phyloP scores from a whole-genome alignment of 208 protist species.

The Vickermania ingenoplastis region DNA sequence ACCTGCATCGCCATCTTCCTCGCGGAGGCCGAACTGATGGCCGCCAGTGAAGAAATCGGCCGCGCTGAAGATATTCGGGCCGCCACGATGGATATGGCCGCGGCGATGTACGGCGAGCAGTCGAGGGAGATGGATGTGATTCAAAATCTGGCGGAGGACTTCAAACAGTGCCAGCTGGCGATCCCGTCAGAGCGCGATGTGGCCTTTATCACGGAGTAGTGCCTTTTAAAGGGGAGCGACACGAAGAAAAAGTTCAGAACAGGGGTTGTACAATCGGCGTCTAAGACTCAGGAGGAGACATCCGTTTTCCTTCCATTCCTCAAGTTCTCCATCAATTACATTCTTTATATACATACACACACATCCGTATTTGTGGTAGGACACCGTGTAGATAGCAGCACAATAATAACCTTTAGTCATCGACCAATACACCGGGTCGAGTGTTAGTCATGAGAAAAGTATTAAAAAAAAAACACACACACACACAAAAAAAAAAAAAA shows the following conservation, averaged over 20 bases:
- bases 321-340: too few species aligned
- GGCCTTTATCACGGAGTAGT: not conserved
- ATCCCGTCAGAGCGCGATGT: not conserved
- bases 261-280: not conserved
- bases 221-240: too few species aligned
- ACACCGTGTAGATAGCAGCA: too few species aligned
- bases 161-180: not conserved
- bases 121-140: not conserved
- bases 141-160: not conserved
- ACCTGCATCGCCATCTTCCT: conserved; percentile 2
- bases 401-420: too few species aligned
- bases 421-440: too few species aligned
- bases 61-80: not conserved
- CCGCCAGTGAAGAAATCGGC: not conserved
- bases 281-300: too few species aligned
- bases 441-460: too few species aligned
- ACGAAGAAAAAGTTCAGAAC: not conserved
- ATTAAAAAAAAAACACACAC: too few species aligned
- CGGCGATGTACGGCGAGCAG: not conserved
- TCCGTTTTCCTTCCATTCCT: too few species aligned
- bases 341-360: too few species aligned
- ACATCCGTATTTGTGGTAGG: too few species aligned
- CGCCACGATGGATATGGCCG: not conserved
- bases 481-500: too few species aligned
- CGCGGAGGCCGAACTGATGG: not conserved